Evolutionary conservation across 768 basidiomycete genomes (phyloP).

Genomic region (Arthromyces matolae): DNA sequence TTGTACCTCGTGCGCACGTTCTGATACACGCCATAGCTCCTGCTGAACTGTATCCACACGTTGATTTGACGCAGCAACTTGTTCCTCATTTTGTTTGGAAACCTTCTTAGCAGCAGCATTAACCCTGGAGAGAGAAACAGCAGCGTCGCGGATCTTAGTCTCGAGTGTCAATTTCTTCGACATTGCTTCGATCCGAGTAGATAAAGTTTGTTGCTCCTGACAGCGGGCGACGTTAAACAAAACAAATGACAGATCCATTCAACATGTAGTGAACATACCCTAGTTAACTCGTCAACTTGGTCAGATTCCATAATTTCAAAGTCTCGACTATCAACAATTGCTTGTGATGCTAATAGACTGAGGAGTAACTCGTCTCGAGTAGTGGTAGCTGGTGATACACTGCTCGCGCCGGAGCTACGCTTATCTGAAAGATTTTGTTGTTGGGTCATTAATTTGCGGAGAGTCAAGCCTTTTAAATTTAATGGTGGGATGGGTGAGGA

Average conservation of each 20-base stretch:
- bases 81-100: slow-evolving; percentile 64
- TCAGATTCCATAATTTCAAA: slow-evolving; percentile 66
- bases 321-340: slow-evolving; percentile 85
- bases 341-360: slow-evolving; percentile 89
- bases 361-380: slow-evolving; percentile 83
- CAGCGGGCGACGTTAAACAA: neutral
- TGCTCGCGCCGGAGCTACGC: slow-evolving; percentile 20
- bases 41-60: slow-evolving; percentile 69
- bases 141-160: slow-evolving; percentile 86
- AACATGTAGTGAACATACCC: slow-evolving; percentile 27
- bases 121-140: slow-evolving; percentile 66
- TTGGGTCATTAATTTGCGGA: slow-evolving; percentile 11
- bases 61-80: slow-evolving; percentile 68
- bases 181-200: slow-evolving; percentile 61
- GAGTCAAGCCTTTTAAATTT: slow-evolving; percentile 4
- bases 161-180: slow-evolving; percentile 76
- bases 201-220: slow-evolving; percentile 73
- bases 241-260: slow-evolving; percentile 8
- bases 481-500: slow-evolving; percentile 14
- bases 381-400: slow-evolving; percentile 41
- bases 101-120: slow-evolving; percentile 55
- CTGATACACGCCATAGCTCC: slow-evolving; percentile 67
- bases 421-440: slow-evolving; percentile 28
- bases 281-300: slow-evolving; percentile 50
- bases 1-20: slow-evolving; percentile 59